These are phyloP conservation scores for Trichocomaceae sp. DNA, from an alignment of 2,329 filamentous ascomycete genomes.

Conservation along the genomic window DNA sequence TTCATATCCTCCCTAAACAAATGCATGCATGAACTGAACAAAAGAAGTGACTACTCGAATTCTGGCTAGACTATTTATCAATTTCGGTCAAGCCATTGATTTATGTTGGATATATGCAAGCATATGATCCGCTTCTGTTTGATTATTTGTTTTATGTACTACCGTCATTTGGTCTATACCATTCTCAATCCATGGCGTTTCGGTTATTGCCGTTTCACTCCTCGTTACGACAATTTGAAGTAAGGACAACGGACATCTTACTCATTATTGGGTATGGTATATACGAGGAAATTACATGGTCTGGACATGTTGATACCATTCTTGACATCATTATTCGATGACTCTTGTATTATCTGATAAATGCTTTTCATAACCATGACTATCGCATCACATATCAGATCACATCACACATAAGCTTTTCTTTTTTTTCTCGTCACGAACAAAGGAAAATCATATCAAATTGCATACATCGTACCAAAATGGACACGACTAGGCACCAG, in stretches of 20 bases:
- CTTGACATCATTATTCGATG: background rate
- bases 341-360: background rate
- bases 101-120: background rate
- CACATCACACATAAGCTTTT: conserved; percentile 10
- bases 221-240: too few species aligned
- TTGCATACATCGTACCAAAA: background rate
- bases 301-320: background rate
- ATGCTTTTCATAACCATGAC: background rate
- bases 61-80: background rate
- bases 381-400: conserved; percentile 8
- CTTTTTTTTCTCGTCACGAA: conserved; percentile 9
- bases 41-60: background rate
- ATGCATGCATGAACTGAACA: background rate
- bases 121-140: background rate
- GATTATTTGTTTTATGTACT: background rate
- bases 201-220: background rate
- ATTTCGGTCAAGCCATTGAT: background rate
- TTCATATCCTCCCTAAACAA: too few species aligned
- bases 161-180: background rate
- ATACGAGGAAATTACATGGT: background rate
- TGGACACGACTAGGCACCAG: background rate
- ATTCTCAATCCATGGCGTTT: background rate
- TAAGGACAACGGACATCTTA: too few species aligned
- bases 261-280: background rate
- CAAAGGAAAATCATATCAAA: conserved; percentile 11